Evolutionary conservation across 2,329 filamentous ascomycete species (phyloP), one percentile per base, ranked within the genome.

Genomic region (Talaromyces rugulosus): DNA sequence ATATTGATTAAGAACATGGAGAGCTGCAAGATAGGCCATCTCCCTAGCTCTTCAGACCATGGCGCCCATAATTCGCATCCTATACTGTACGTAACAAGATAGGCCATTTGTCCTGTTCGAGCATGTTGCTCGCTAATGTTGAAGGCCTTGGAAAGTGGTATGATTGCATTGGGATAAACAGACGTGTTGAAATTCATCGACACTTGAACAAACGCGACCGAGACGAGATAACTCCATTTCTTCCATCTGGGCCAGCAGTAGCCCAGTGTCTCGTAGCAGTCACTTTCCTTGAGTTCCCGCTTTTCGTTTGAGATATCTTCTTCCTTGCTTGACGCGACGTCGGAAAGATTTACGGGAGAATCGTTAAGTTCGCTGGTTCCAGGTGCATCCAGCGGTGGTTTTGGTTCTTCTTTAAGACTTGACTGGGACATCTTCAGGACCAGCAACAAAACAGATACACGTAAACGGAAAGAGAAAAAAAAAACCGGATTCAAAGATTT

Each of bases 11-110:
- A 30, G 27, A 57, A 57, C 5, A 57, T n/a, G 42, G 18, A 82
- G 34, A 85, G 75, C 78, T 93, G 90, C 63, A 93, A 81, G 54
- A 93, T 83, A 1, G 87, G 87, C 81, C 86, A 89, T 52, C 91
- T 84, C 4, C 91, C 91, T 58, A 92, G 82, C 70, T 95, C 91
- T 72, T 95, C 91, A 28, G 86, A 89, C 89, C 90, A 95, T 0
- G 91, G 91, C 0, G 91, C 91, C 91, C 91, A 95, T 0, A 93
- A 82, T 75, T 94, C 91, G 71, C 91, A 93, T n/a, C 91, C 91
- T 71, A 95, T 92, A 40, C 89, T 90, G 72, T 95, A 95, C 3
- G 87, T 77, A 58, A 94, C 81, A 23, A 95, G 78, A 75, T 93
- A 95, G 66, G 90, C 83, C 76, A 89, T 87, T 65, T 90, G 89